These are phyloP conservation scores for Monilinia fructigena DNA, from an alignment of 2,329 filamentous ascomycete species.

Conservation along the genomic window DNA sequence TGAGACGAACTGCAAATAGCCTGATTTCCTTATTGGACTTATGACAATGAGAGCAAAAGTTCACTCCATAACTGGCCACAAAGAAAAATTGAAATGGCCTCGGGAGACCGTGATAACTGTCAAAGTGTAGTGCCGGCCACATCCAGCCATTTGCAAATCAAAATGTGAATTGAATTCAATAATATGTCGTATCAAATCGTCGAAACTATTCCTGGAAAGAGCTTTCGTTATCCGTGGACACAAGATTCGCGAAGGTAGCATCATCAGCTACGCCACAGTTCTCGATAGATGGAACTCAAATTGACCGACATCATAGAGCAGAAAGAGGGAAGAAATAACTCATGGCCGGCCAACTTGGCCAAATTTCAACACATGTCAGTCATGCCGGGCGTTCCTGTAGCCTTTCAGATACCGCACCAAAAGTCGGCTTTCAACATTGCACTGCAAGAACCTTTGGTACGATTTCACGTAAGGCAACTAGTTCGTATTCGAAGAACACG, in stretches of 20 bases:
- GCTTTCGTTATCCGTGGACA: neutral
- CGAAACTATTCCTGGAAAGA: neutral
- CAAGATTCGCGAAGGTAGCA: too few species aligned
- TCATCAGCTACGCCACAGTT: neutral
- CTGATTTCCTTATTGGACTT: neutral
- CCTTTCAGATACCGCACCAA: neutral
- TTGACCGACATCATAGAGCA: neutral
- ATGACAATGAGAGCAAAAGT: neutral
- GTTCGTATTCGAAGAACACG: neutral
- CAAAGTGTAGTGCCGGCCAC: neutral
- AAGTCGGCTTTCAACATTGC: too few species aligned
- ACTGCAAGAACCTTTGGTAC: neutral
- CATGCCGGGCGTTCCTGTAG: neutral
- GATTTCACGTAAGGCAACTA: neutral
- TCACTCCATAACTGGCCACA: neutral
- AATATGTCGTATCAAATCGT: neutral
- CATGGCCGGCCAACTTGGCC: neutral
- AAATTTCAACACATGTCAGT: neutral
- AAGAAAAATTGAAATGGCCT: neutral
- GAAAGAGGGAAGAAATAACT: neutral
- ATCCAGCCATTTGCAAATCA: neutral
- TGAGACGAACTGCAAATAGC: neutral
- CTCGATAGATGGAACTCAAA: neutral
- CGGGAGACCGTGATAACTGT: neutral
- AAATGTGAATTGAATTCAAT: neutral